Percentiles rank a stretch among this genome's conserved stretches.
These are phyloP conservation scores for Carex pumila DNA, from an alignment of 176 grass and related monocot species.

Conservation along the genomic window DNA sequence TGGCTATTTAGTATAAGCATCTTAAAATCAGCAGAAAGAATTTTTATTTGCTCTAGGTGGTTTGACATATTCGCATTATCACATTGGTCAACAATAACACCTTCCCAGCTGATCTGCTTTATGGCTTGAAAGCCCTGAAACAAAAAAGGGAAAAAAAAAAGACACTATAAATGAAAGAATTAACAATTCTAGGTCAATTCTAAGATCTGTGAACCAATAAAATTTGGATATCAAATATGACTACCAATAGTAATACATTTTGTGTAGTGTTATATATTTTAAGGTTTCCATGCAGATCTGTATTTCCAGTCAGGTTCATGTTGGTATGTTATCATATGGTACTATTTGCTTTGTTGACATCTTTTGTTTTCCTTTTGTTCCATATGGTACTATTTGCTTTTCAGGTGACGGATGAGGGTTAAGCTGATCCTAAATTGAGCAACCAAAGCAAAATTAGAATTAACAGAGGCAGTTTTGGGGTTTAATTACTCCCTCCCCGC, in stretches of 20 bases:
- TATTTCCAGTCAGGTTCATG: not conserved
- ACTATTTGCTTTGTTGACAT: not conserved
- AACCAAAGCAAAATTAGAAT: too few species aligned
- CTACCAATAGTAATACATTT: not conserved
- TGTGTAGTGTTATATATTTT: not conserved
- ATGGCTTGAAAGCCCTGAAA: slow-evolving; percentile 49
- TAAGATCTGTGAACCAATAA: not conserved
- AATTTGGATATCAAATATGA: not conserved
- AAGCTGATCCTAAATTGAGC: not conserved
- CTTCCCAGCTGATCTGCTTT: slow-evolving; percentile 50
- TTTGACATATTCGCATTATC: slow-evolving; percentile 35
- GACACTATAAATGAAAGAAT: not conserved
- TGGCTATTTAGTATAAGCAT: slow-evolving; percentile 46
- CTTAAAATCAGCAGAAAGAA: slow-evolving; percentile 47
- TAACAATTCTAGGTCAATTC: not conserved
- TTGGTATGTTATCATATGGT: too few species aligned
- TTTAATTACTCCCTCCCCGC: not conserved
- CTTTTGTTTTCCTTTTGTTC: not conserved
- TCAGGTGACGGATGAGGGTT: not conserved
- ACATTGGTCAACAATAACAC: slow-evolving; percentile 59
- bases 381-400: not conserved
- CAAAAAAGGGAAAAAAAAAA: slow-evolving; percentile 9
- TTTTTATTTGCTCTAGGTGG: slow-evolving; percentile 42
- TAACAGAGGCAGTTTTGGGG: not conserved
- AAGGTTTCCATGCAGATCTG: not conserved